Base-by-base conservation (phyloP, 352 stramenopile species). In the Phytophthora fragariae region DNA sequence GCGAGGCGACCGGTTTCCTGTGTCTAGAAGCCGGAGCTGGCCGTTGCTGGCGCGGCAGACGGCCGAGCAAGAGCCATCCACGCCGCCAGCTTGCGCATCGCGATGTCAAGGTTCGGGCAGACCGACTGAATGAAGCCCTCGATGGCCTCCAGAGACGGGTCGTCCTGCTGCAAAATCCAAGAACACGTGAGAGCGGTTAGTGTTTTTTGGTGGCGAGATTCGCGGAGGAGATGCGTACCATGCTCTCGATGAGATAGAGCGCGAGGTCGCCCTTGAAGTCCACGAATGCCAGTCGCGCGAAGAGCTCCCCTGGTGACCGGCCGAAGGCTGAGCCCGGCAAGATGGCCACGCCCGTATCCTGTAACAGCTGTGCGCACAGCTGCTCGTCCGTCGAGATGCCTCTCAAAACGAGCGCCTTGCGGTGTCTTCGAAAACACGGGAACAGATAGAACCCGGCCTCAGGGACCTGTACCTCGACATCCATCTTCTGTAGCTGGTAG, bases 241-340 rank as follows among this genome's bases (percentile, higher is more conserved):
- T 94, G 71, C 88, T 95, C 66, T 95, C 88, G 67, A 97, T 93
- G 1, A 95, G 67, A 56, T 97, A 97, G 53, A 97, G 76, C 17
- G 91, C 88, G 50, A 96, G 86, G 27, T 95, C 91, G 58, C 91
- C 91, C 67, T 96, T 95, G 57, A 97, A 97, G 68, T 96, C 91
- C 2, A 97, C 91, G 62, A 94, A 96, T 6, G 91, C 91, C 39
- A 97, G 79, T 0, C 91, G 88, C 27, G 85, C 88, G 57, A 92
- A 94, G 37, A 96, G 82, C 65, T 97, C 90, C 17, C 91, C 74
- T 1, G 85, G 82, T 10, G 75, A 77, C n/a, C 91, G 86, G 12
- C 91, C 91, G 62, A 97, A 97, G 33, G 81, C 90, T 6, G 91
- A 96, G 17, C 91, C 91, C 1, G 91, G 91, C 9, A 97, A 75